Base-by-base conservation (phyloP, 495 filamentous ascomycete genomes). In the Gamarada debralockiae region DNA sequence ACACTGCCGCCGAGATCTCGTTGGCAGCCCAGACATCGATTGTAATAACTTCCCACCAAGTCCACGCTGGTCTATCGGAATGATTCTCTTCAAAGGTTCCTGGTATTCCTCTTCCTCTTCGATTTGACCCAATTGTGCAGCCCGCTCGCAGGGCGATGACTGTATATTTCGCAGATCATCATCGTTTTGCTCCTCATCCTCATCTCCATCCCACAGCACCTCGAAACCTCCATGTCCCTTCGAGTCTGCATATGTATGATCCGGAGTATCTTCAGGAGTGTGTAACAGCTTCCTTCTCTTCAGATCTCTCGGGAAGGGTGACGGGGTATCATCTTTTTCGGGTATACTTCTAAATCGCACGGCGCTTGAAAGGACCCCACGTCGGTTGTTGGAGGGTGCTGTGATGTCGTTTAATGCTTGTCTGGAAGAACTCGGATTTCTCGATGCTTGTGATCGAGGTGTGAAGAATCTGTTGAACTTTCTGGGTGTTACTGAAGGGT, bases 381-480 rank as follows among this genome's bases (percentile, higher is more conserved):
- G 73, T 33, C 83, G 77, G 58, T 88, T 89, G 29, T 83, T 65
- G 14, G 73, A 76, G 4, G 82, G 77, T 23, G 75, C 77, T 13
- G 80, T 88, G 43, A 95, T 84, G 40, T 90, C 84, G 46, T 76
- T 74, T 44, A 96, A 75, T 41, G 85, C 80, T 60, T 80, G 76
- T 57, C 85, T 73, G 54, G 75, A 60, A 33, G 75, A 64, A 48
- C 72, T 58, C 24, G 69, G 72, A 3, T 76, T 14, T 9, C 17
- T 2, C 8, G 43, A 29, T 15, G 27, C 39, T 8, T 46, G 47
- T 20, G 57, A 55, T 24, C 58, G 77, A 44, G 91, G 91, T 13
- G 88, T 92, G 62, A 95, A 96, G 72, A 96, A 96, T 24, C 82
- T 76, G 36, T 70, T 81, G 61, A 95, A 95, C 47, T 82, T 85